Percentiles rank a stretch among this genome's conserved stretches.
These are phyloP conservation scores for Cystofilobasidium bisporidii DNA, from an alignment of 768 basidiomycete species.

Conservation along the genomic window DNA sequence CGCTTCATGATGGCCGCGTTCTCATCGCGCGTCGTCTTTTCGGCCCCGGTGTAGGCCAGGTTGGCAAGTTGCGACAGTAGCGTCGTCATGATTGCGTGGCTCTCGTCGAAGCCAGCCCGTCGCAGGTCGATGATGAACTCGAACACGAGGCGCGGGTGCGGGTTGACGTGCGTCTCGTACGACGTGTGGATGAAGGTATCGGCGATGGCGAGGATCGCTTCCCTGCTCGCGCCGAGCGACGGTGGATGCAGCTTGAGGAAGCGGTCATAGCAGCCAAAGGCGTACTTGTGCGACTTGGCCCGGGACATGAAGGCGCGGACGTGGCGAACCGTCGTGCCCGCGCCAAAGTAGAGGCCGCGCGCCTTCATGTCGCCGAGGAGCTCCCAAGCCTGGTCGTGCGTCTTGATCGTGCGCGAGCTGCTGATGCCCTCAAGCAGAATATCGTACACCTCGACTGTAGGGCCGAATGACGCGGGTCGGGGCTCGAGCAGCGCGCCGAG, in stretches of 20 bases:
- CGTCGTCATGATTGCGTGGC: constrained; percentile 20
- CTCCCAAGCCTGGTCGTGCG: constrained; percentile 11
- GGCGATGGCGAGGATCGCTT: constrained; percentile 16
- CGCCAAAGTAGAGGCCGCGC: constrained; percentile 18
- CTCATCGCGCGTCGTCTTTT: constrained; percentile 10
- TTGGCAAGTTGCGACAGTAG: constrained; percentile 13
- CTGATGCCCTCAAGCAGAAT: constrained; percentile 23
- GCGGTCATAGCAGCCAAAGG: constrained; percentile 19
- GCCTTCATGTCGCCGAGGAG: constrained; percentile 21
- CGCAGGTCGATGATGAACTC: constrained; percentile 23
- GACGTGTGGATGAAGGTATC: constrained; percentile 10
- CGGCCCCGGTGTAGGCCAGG: constrained; percentile 13
- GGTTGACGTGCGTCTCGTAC: not conserved
- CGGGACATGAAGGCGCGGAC: constrained; percentile 20
- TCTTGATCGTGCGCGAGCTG: not conserved
- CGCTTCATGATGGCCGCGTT: constrained; percentile 16
- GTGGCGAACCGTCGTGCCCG: constrained; percentile 4
- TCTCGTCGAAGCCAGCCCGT: constrained; percentile 16
- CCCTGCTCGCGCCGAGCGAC: constrained; percentile 16
- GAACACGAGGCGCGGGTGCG: not conserved
- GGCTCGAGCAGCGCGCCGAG: not conserved
- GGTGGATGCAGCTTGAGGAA: constrained; percentile 19
- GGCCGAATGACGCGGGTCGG: not conserved
- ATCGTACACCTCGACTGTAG: constrained; percentile 25
- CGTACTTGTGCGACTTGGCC: constrained; percentile 10